Conservation (phyloP, 2,329 filamentous ascomycete species). For the Akanthomyces uredinophilus region DNA sequence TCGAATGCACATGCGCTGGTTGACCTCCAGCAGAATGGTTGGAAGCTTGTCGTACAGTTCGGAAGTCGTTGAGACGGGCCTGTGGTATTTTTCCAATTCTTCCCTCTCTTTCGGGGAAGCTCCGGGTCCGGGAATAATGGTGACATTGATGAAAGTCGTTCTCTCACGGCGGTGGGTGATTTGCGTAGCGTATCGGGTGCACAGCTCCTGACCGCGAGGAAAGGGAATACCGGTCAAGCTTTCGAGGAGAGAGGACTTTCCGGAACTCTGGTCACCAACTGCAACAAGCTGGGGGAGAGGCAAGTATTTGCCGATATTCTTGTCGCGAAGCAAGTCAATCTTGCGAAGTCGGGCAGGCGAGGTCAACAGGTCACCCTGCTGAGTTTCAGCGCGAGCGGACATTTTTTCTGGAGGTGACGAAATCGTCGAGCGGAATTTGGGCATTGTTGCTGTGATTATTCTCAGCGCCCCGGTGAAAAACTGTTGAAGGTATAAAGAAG, state of each 20-base stretch:
- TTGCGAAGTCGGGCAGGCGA: conserved; percentile 19
- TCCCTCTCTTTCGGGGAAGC: conserved; percentile 17
- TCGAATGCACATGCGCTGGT: conserved; percentile 40
- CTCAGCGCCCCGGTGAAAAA: background rate
- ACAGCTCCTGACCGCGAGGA: conserved; percentile 25
- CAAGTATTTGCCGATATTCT: conserved; percentile 22
- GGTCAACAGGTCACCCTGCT: background rate
- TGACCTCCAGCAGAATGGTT: conserved; percentile 32
- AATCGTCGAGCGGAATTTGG: background rate
- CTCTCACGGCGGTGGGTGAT: conserved; percentile 31
- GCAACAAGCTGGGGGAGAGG: conserved; percentile 25
- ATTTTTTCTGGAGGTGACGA: background rate
- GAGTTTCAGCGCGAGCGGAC: background rate
- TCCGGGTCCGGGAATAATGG: conserved; percentile 34
- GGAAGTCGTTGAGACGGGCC: conserved; percentile 18
- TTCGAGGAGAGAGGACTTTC: conserved; percentile 29
- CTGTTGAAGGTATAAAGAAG: too few relatives aligned
- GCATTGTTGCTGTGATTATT: background rate
- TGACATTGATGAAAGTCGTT: conserved; percentile 32
- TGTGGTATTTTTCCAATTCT: conserved; percentile 13
- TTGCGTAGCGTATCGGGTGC: conserved; percentile 27
- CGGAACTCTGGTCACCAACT: conserved; percentile 29
- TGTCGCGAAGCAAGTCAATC: conserved; percentile 26
- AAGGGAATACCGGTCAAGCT: conserved; percentile 29
- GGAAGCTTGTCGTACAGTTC: conserved; percentile 30